Percentiles rank a stretch among this genome's conserved stretches.
phyloP scores from a whole-genome alignment of 371 early-diverging fungal genomes.

The Dichotomocladium elegans region DNA sequence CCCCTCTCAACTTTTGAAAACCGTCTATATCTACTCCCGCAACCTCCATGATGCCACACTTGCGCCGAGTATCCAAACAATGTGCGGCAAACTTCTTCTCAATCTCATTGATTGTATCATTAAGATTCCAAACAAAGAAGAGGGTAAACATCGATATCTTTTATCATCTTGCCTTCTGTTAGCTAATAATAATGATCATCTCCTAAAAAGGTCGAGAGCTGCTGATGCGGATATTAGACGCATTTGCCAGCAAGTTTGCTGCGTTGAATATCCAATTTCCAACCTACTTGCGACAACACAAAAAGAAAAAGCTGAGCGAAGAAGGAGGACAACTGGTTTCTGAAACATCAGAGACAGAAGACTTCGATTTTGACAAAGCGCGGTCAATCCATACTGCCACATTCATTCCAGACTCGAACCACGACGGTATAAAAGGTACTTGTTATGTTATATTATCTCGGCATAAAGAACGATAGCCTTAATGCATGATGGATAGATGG shows the following conservation, averaged over 20 bases:
- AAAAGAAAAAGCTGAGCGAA: conserved; percentile 29
- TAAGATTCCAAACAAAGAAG: conserved; percentile 59
- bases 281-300: conserved; percentile 48
- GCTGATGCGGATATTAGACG: conserved; percentile 81
- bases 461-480: background rate
- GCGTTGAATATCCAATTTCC: conserved; percentile 65
- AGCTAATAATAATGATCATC: background rate
- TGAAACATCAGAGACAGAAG: conserved; percentile 36
- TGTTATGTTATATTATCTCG: too few relatives aligned
- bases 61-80: conserved; percentile 89
- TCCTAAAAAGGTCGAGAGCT: conserved; percentile 63
- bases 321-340: conserved; percentile 12
- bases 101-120: conserved; percentile 87
- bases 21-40: conserved; percentile 85
- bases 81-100: conserved; percentile 93
- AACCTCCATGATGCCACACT: conserved; percentile 88
- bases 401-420: conserved; percentile 57
- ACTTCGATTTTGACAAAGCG: conserved; percentile 77
- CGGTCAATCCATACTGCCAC: conserved; percentile 74
- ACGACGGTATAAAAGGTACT: conserved; percentile 76
- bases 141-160: conserved; percentile 26
- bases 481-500: conserved; percentile 39
- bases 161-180: background rate
- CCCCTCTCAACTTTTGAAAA: conserved; percentile 70
- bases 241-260: conserved; percentile 77